These are phyloP conservation scores for Pulveroboletus sp. DNA, from an alignment of 768 basidiomycete species.

Conservation along the genomic window DNA sequence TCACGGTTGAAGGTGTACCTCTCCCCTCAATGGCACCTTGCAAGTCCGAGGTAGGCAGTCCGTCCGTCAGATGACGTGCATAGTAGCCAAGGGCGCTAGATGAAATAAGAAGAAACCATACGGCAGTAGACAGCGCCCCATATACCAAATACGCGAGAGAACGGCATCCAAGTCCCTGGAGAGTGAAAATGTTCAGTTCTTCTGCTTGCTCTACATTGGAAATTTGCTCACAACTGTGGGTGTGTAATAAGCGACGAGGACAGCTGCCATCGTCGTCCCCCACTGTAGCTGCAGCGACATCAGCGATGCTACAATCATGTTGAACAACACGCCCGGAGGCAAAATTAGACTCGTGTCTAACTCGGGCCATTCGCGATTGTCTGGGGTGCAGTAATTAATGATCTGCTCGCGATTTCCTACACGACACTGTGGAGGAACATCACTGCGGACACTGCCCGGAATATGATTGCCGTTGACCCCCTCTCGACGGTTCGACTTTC, in stretches of 20 bases:
- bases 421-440: conserved; percentile 14
- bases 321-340: conserved; percentile 18
- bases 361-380: neutral
- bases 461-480: conserved; percentile 1
- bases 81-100: conserved; percentile 28
- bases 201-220: neutral
- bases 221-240: conserved; percentile 25
- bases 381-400: conserved; percentile 16
- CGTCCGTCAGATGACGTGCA: conserved; percentile 4
- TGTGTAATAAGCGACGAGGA: conserved; percentile 26
- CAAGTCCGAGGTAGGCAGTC: neutral
- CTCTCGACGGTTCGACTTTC: neutral
- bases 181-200: neutral
- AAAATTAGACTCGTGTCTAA: conserved; percentile 10
- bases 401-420: conserved; percentile 18
- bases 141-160: conserved; percentile 32
- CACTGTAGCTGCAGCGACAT: conserved; percentile 32
- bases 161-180: conserved; percentile 33
- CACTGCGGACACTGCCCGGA: neutral
- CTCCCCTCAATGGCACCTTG: neutral
- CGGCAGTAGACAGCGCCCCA: conserved; percentile 24
- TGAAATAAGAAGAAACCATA: conserved; percentile 29
- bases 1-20: neutral
- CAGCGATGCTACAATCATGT: conserved; percentile 29
- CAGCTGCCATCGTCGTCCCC: conserved; percentile 28